phyloP scores from a whole-genome alignment of 2,329 filamentous ascomycete genomes.

The Phyllosticta paracitricarpa region DNA sequence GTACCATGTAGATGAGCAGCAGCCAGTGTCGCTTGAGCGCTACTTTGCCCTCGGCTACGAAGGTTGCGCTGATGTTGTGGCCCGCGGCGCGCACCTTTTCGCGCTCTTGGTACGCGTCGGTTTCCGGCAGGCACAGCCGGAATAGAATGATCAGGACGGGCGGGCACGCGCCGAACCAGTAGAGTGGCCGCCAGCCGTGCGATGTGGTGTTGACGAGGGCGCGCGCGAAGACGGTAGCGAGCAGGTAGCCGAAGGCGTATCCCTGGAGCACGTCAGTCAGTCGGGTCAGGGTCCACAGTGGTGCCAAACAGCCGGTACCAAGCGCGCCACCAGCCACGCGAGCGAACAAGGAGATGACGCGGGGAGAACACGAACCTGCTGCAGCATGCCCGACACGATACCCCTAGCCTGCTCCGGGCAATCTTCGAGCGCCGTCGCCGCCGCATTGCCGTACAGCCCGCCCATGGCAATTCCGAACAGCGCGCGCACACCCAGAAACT shows the following conservation, averaged over 20 bases:
- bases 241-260: slow-evolving; percentile 55
- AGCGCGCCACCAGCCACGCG: not conserved
- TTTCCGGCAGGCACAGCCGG: slow-evolving; percentile 71
- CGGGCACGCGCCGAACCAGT: slow-evolving; percentile 79
- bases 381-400: slow-evolving; percentile 51
- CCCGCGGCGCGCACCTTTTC: slow-evolving; percentile 51
- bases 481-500: slow-evolving; percentile 49
- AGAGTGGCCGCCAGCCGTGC: slow-evolving; percentile 75
- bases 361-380: slow-evolving; percentile 30
- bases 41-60: slow-evolving; percentile 66
- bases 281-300: not conserved
- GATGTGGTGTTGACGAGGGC: slow-evolving; percentile 66
- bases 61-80: slow-evolving; percentile 53
- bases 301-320: not conserved
- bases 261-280: slow-evolving; percentile 22
- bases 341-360: slow-evolving; percentile 1
- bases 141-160: slow-evolving; percentile 73
- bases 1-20: slow-evolving; percentile 67
- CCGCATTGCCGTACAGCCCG: slow-evolving; percentile 51
- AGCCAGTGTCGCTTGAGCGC: slow-evolving; percentile 73
- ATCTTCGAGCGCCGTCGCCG: slow-evolving; percentile 53
- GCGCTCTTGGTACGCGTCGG: slow-evolving; percentile 59
- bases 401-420: slow-evolving; percentile 49
- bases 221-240: slow-evolving; percentile 45
- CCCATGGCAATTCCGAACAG: slow-evolving; percentile 57